Percentiles rank a stretch among this genome's conserved stretches.
These are phyloP conservation scores for Chaetoscypha palmicola DNA, from an alignment of 2,329 filamentous ascomycete genomes.

Conservation along the genomic window DNA sequence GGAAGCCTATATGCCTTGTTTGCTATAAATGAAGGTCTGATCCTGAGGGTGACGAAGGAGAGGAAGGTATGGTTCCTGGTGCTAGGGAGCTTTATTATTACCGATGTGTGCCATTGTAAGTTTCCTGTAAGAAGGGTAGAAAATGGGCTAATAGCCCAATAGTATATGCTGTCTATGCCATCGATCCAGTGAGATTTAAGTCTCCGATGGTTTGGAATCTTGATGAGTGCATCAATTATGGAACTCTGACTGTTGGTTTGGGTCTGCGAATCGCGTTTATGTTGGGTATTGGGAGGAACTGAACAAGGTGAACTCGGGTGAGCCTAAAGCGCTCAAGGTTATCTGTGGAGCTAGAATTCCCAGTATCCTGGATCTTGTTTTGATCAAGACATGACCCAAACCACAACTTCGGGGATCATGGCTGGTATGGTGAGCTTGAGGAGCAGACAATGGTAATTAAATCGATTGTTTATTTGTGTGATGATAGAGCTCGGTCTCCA, in stretches of 20 bases:
- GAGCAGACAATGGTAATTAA: too few relatives aligned
- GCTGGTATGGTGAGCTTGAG: too few relatives aligned
- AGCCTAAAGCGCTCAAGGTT: too few relatives aligned
- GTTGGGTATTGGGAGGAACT: conserved; percentile 28
- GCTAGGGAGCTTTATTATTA: conserved; percentile 21
- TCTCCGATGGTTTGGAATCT: conserved; percentile 29
- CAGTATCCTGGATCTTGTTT: too few relatives aligned
- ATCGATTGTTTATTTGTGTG: too few relatives aligned
- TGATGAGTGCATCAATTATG: conserved; percentile 35
- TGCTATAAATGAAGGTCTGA: conserved; percentile 28
- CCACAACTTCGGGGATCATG: too few relatives aligned
- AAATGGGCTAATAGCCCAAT: background rate
- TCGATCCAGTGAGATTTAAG: conserved; percentile 27
- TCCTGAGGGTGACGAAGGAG: conserved; percentile 27
- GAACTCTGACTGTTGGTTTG: conserved; percentile 29
- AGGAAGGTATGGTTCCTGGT: conserved; percentile 27
- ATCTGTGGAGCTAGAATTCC: too few relatives aligned
- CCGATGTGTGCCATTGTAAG: conserved; percentile 27
- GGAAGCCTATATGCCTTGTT: conserved; percentile 29
- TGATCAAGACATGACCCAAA: too few relatives aligned
- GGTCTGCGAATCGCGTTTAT: conserved; percentile 33
- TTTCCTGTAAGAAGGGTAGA: background rate
- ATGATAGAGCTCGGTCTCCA: too few relatives aligned
- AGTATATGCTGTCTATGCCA: conserved; percentile 31
- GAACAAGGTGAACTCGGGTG: too few relatives aligned